These are phyloP conservation scores for Citrullus amarus DNA, from an alignment of 306 rosid species.

Conservation along the genomic window DNA sequence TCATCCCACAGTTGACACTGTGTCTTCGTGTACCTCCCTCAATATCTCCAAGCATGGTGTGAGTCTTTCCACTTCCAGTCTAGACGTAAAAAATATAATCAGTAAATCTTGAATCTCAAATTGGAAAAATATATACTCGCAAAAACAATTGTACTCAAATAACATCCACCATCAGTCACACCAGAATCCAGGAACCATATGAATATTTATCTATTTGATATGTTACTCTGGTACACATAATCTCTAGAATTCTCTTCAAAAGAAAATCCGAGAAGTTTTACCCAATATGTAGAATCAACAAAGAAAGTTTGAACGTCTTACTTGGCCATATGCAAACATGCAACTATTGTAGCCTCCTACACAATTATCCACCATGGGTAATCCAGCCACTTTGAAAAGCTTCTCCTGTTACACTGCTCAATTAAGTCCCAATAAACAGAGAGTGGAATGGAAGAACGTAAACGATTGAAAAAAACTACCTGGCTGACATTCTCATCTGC, in stretches of 20 bases:
- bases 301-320: conserved; percentile 24
- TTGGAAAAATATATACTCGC: background rate
- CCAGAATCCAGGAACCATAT: background rate
- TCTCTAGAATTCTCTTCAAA: background rate
- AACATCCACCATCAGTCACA: background rate
- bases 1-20: conserved; percentile 96
- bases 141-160: background rate
- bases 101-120: background rate
- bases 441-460: background rate
- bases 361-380: conserved; percentile 95
- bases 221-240: background rate
- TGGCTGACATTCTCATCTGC: conserved; percentile 94
- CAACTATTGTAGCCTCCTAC: conserved; percentile 95
- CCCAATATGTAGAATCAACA: background rate
- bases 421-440: conserved; percentile 8
- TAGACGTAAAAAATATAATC: conserved; percentile 15
- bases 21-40: conserved; percentile 96
- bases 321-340: conserved; percentile 99
- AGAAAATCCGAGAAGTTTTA: background rate
- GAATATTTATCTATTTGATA: background rate
- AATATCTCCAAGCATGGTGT: conserved; percentile 98
- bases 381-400: conserved; percentile 82
- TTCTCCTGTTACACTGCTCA: conserved; percentile 52
- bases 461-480: conserved; percentile 19
- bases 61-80: conserved; percentile 99